Evolutionary conservation across 75 land plant species (phyloP).

Genomic region (Cunninghamia lanceolata): DNA sequence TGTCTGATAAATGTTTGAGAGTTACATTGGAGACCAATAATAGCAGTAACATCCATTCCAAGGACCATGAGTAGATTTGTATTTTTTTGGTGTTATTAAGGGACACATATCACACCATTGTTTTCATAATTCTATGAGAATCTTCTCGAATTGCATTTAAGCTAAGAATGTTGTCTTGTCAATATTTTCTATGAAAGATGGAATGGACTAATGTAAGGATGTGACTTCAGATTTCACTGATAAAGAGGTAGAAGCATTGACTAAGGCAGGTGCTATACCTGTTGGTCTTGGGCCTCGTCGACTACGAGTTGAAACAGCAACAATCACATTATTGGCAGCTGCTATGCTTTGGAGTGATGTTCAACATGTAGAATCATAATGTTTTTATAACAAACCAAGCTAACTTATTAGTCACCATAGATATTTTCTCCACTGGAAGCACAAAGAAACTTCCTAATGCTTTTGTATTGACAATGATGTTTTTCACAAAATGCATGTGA

Average conservation of each 20-base stretch:
- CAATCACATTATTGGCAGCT: slow-evolving; percentile 70
- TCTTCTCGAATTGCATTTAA: not conserved
- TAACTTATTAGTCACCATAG: not conserved
- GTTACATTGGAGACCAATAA: not conserved
- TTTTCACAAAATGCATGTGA: not conserved
- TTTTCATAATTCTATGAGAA: not conserved
- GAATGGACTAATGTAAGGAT: slow-evolving; percentile 4
- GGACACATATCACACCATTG: not conserved
- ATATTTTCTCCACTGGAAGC: not conserved
- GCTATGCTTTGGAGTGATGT: slow-evolving; percentile 73
- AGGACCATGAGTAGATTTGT: not conserved
- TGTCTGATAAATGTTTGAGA: not conserved
- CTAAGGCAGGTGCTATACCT: slow-evolving; percentile 67
- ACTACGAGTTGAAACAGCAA: slow-evolving; percentile 90
- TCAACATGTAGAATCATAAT: slow-evolving; percentile 2
- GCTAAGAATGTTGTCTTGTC: not conserved
- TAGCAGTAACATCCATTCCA: not conserved
- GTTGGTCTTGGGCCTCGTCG: slow-evolving; percentile 90
- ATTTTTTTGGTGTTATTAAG: not conserved
- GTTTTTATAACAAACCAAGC: not conserved
- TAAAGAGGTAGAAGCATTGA: slow-evolving; percentile 54
- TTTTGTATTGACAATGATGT: not conserved
- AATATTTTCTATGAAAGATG: not conserved
- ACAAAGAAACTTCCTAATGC: not conserved
- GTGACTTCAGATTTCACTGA: slow-evolving; percentile 67